A percentile compares a stretch with the other conserved stretches of the same genome.
Evolutionary conservation across 2,329 filamentous ascomycete species (phyloP).

Genomic region (Diplodia intermedia): DNA sequence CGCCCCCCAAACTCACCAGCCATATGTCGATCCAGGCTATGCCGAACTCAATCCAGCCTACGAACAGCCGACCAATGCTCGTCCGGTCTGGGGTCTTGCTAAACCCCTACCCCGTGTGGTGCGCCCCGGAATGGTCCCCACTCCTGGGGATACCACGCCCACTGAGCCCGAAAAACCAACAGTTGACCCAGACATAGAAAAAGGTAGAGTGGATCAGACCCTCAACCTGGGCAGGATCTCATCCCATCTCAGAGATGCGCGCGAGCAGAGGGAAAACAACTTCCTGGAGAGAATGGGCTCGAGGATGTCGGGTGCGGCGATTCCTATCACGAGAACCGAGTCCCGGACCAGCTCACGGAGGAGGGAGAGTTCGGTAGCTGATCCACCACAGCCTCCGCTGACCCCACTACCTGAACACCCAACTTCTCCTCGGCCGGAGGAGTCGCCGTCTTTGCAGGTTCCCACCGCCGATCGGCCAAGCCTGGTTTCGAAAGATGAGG

Average conservation of each 20-base stretch:
- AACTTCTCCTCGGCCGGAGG: background rate
- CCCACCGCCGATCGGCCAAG: background rate
- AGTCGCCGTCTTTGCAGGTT: background rate
- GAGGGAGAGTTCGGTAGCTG: conserved; percentile 1
- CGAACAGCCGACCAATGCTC: conserved; percentile 56
- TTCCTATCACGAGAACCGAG: background rate
- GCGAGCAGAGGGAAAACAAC: conserved; percentile 44
- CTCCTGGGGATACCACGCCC: conserved; percentile 45
- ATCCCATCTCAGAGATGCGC: conserved; percentile 55
- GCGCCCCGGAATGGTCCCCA: conserved; percentile 61
- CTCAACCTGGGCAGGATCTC: conserved; percentile 51
- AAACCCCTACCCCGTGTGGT: conserved; percentile 63
- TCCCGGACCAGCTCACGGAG: conserved; percentile 16
- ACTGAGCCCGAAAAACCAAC: conserved; percentile 45
- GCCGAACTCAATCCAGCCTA: conserved; percentile 62
- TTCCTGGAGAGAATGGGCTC: conserved; percentile 28
- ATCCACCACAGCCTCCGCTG: background rate
- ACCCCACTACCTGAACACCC: conserved; percentile 14
- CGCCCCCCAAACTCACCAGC: conserved; percentile 12
- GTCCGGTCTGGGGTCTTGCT: conserved; percentile 62
- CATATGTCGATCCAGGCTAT: conserved; percentile 60
- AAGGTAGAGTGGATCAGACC: conserved; percentile 50
- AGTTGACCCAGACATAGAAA: conserved; percentile 49
- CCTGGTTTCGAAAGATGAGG: background rate
- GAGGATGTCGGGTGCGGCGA: background rate